Evolutionary conservation across 805 yeast species (phyloP).

Genomic region (Schwanniomyces pseudopolymorphus): DNA sequence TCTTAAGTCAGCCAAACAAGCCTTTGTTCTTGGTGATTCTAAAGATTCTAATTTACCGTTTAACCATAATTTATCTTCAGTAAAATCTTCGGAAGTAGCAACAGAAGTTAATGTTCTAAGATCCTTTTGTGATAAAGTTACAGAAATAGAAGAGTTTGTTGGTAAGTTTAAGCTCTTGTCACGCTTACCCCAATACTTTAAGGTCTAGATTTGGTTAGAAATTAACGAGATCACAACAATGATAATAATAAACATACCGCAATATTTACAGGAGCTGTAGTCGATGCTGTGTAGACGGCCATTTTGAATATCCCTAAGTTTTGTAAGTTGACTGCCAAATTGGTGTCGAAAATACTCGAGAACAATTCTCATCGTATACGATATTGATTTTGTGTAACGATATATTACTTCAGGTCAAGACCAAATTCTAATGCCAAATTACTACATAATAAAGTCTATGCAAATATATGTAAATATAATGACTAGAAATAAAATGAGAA

Average conservation of each 20-base stretch:
- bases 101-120: constrained; percentile 91
- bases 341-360: constrained; percentile 1
- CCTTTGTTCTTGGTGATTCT: constrained; percentile 59
- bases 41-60: constrained; percentile 83
- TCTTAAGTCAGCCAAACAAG: constrained; percentile 77
- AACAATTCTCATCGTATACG: constrained; percentile 2
- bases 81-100: constrained; percentile 57
- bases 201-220: constrained; percentile 49
- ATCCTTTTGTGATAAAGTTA: constrained; percentile 88
- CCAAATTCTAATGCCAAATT: no score
- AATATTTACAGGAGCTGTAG: constrained; percentile 96
- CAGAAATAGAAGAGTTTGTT: constrained; percentile 93
- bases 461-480: neutral
- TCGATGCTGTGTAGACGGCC: constrained; percentile 68
- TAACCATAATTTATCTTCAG: constrained; percentile 72
- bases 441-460: no score
- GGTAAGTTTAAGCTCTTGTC: constrained; percentile 87
- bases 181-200: constrained; percentile 98
- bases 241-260: constrained; percentile 58
- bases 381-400: neutral
- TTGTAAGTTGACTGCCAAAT: constrained; percentile 6
- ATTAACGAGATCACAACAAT: neutral
- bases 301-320: constrained; percentile 19
- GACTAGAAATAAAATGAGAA: neutral
- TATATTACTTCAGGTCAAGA: neutral